Conservation (phyloP, 129 eudicot genomes). For the Glebionis coronaria region DNA sequence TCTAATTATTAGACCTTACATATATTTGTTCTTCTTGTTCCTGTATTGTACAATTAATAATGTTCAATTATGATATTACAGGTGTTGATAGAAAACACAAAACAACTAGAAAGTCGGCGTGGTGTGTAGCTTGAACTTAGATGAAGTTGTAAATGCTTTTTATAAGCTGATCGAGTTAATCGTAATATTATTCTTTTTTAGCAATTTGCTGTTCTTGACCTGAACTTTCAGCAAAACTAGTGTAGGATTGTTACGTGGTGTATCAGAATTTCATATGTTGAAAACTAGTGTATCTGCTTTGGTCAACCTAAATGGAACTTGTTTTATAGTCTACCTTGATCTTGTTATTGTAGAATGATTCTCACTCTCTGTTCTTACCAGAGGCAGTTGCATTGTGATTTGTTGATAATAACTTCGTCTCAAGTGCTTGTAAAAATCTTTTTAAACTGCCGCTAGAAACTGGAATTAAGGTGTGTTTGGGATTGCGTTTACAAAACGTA, state of each 20-base stretch:
- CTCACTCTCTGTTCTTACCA: not conserved
- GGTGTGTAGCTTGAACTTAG: conserved; percentile 1
- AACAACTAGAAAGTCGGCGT: conserved; percentile 56
- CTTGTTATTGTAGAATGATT: not conserved
- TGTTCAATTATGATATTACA: conserved; percentile 26
- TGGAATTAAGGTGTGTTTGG: too few species aligned
- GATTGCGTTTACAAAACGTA: too few species aligned
- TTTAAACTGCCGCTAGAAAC: too few species aligned
- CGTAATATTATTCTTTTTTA: not conserved
- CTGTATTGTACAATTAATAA: not conserved
- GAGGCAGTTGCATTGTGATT: not conserved
- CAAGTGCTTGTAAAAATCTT: not conserved
- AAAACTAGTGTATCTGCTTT: not conserved
- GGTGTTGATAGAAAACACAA: conserved; percentile 83
- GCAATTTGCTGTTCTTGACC: conserved; percentile 2
- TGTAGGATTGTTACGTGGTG: not conserved
- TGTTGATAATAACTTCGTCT: not conserved
- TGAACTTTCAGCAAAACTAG: too few species aligned
- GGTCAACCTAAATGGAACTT: conserved; percentile 14
- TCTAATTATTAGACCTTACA: conserved; percentile 5
- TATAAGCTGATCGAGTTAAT: conserved; percentile 11
- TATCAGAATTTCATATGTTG: conserved; percentile 1
- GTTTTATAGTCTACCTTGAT: conserved; percentile 15
- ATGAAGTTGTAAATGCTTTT: not conserved
- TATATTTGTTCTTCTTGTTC: not conserved